phyloP scores from a whole-genome alignment of 2,329 filamentous ascomycete genomes.

The Rutstroemia sp. region DNA sequence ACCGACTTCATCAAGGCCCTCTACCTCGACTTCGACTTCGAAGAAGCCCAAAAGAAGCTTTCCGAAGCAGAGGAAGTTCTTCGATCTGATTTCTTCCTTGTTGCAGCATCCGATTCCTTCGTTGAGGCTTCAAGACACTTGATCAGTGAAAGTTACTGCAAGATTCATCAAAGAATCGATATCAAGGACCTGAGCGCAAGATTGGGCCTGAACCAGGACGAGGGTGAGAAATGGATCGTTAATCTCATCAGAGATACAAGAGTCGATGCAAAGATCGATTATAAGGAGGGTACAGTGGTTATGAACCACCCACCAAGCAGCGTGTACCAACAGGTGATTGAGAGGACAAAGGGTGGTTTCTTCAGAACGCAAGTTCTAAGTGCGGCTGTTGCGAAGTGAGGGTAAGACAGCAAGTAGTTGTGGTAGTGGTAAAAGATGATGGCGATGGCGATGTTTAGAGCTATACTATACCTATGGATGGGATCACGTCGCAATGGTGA shows the following conservation, averaged over 20 bases:
- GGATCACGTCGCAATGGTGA: not conserved
- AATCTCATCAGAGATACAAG: slow-evolving; percentile 97
- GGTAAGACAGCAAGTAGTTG: not conserved
- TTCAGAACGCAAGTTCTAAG: slow-evolving; percentile 95
- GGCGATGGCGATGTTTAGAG: not conserved
- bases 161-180: slow-evolving; percentile 97
- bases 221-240: slow-evolving; percentile 99
- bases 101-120: slow-evolving; percentile 75
- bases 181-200: slow-evolving; percentile 93
- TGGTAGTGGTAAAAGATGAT: not conserved
- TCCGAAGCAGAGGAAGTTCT: slow-evolving; percentile 84
- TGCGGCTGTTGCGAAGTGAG: slow-evolving; percentile 32
- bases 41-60: slow-evolving; percentile 88
- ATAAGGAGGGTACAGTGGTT: slow-evolving; percentile 94
- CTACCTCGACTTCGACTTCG: slow-evolving; percentile 93
- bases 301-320: slow-evolving; percentile 99
- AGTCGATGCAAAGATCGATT: slow-evolving; percentile 98
- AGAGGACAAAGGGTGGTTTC: slow-evolving; percentile 97
- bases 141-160: slow-evolving; percentile 99
- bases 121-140: slow-evolving; percentile 92
- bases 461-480: not conserved
- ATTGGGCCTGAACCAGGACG: slow-evolving; percentile 84
- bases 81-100: slow-evolving; percentile 91
- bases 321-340: slow-evolving; percentile 98
- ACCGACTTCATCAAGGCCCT: slow-evolving; percentile 95